These are phyloP conservation scores for Nasturtium officinale DNA, from an alignment of 345 rosid genomes.

Conservation along the genomic window DNA sequence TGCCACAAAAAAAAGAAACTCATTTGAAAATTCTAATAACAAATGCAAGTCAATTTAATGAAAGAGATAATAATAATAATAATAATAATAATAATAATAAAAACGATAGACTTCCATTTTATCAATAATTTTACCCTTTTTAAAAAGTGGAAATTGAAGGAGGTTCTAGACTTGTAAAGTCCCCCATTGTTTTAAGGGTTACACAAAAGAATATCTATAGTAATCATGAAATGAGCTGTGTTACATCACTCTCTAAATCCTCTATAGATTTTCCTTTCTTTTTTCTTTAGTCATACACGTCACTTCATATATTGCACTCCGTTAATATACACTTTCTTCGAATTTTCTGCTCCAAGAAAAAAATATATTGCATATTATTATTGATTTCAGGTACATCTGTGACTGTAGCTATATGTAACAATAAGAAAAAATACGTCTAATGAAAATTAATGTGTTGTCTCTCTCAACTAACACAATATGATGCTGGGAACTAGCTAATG, in stretches of 20 bases:
- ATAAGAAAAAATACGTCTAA: neutral
- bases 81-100: too few species aligned
- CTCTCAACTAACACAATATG: slow-evolving; percentile 9
- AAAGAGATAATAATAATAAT: neutral
- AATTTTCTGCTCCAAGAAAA: neutral
- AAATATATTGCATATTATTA: slow-evolving; percentile 6
- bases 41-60: neutral
- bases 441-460: slow-evolving; percentile 1
- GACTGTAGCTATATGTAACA: neutral
- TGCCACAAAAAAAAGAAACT: neutral
- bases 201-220: slow-evolving; percentile 42
- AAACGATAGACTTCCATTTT: neutral
- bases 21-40: neutral
- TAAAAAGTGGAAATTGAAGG: slow-evolving; percentile 11
- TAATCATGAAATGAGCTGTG: slow-evolving; percentile 41
- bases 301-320: slow-evolving; percentile 17
- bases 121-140: neutral
- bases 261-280: slow-evolving; percentile 17
- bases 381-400: slow-evolving; percentile 20
- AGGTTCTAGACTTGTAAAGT: slow-evolving; percentile 37
- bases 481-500: neutral
- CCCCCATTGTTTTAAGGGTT: slow-evolving; percentile 31
- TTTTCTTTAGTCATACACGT: slow-evolving; percentile 23
- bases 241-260: slow-evolving; percentile 30
- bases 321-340: neutral